Conservation (phyloP, 805 yeast species). For the Maudiozyma serrabonitensis region DNA sequence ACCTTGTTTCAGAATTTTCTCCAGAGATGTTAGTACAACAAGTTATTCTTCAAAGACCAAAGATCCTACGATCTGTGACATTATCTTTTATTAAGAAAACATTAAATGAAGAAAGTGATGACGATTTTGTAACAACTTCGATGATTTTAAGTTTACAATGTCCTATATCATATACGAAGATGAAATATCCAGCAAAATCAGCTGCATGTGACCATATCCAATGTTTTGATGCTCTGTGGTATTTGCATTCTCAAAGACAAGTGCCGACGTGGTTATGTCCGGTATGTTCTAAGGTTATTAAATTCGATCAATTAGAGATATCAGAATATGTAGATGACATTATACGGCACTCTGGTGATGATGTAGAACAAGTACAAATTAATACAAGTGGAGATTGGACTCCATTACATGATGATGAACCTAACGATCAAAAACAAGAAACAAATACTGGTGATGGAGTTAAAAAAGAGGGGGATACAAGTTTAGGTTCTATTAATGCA, state of each 20-base stretch:
- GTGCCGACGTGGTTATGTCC: slow-evolving; percentile 88
- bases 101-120: slow-evolving; percentile 40
- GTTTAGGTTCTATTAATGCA: neutral
- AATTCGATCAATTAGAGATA: slow-evolving; percentile 50
- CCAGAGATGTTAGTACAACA: slow-evolving; percentile 30
- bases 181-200: slow-evolving; percentile 65
- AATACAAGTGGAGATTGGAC: slow-evolving; percentile 70
- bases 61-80: slow-evolving; percentile 44
- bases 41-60: slow-evolving; percentile 37
- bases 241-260: slow-evolving; percentile 63
- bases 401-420: slow-evolving; percentile 27
- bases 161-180: slow-evolving; percentile 65
- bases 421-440: slow-evolving; percentile 3
- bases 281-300: slow-evolving; percentile 49
- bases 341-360: slow-evolving; percentile 40
- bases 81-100: slow-evolving; percentile 35
- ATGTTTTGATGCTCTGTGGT: slow-evolving; percentile 78
- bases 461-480: slow-evolving; percentile 5
- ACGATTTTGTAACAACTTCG: slow-evolving; percentile 58
- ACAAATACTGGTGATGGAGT: slow-evolving; percentile 3
- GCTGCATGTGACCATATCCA: slow-evolving; percentile 68
- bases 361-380: slow-evolving; percentile 57
- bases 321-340: slow-evolving; percentile 68
- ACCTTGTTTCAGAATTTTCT: slow-evolving; percentile 41
- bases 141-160: slow-evolving; percentile 63